Evolutionary conservation across 768 basidiomycete species (phyloP), one percentile per base, ranked within the genome.

Genomic region (Lactifluus volemus): DNA sequence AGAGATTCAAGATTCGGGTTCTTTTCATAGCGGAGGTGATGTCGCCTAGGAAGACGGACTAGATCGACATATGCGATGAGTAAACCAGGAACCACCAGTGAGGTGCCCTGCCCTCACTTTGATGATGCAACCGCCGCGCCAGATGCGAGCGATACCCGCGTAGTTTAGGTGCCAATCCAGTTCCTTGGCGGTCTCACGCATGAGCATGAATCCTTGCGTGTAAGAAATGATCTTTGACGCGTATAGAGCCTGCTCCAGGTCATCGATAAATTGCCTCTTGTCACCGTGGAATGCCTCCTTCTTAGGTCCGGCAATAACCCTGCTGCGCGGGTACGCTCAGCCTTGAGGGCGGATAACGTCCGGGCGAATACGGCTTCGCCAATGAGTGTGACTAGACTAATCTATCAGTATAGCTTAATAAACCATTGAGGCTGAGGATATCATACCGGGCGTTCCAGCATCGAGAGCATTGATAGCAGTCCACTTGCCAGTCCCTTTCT

Each of bases 401-500:
- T 45, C 47, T 63, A 55, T 34, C 12, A 49, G 61, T 39, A 19
- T 52, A 50, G 34, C 21, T 41, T 65, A 45, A 65, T 54, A 53
- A 25, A 53, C 36, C 4, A 12, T 32, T 5, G 8, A 39, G 11
- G 38, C 41, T 10, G 50, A 30, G 47, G 39, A 59, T 44, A 63
- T 42, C 84, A 63, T 64, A 89, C 91, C 92, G 48, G 90, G 81
- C 62, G 82, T 87, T 68, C 91, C 94, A 66, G 91, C 87, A 56
- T 99, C 97, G 67, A 99, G 85, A 61, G 97, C 97, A 68, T 87
- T 87, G 69, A 98, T 89, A 59, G 97, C 97, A 58, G 97, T 99
- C 97, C 97, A 99, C 77, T 99, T 99, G 60, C 97, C 94, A 64
- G 97, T 99, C 71, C 97, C 97, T 78, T 99, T 99, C 75, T 99